These are phyloP conservation scores for Suillus subaureus DNA, from an alignment of 768 basidiomycete species.

Conservation along the genomic window DNA sequence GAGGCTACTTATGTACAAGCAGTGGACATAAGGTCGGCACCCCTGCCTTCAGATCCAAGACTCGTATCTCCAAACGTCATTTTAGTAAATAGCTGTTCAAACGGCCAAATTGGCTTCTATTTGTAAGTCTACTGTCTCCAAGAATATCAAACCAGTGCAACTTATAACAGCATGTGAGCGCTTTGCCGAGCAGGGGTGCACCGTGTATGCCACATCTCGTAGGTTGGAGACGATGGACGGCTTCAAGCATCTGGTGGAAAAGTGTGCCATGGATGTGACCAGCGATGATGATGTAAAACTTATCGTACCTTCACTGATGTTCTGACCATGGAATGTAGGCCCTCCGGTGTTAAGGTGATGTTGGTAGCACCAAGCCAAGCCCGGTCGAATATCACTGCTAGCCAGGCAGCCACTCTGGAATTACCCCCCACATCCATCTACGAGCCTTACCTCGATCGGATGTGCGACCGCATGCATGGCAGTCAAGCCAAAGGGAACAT, in stretches of 20 bases:
- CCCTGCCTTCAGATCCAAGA: too few relatives aligned
- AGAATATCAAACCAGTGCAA: not conserved
- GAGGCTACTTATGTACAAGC: not conserved
- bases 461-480: slow-evolving; percentile 52
- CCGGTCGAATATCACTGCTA: slow-evolving; percentile 64
- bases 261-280: slow-evolving; percentile 62
- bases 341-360: slow-evolving; percentile 70
- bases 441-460: slow-evolving; percentile 49
- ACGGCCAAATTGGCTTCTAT: slow-evolving; percentile 71
- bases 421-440: slow-evolving; percentile 60
- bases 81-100: slow-evolving; percentile 73
- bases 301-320: slow-evolving; percentile 63
- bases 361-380: slow-evolving; percentile 69
- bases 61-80: slow-evolving; percentile 41
- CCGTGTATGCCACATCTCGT: too few relatives aligned
- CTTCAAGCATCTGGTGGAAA: slow-evolving; percentile 51
- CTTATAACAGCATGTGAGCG: slow-evolving; percentile 46
- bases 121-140: slow-evolving; percentile 42
- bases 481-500: slow-evolving; percentile 55
- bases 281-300: slow-evolving; percentile 55
- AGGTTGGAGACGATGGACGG: slow-evolving; percentile 57
- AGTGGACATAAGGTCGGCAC: too few relatives aligned
- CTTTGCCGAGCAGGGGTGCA: slow-evolving; percentile 45
- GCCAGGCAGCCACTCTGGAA: slow-evolving; percentile 44
- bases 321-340: slow-evolving; percentile 73